phyloP scores from a whole-genome alignment of 2,329 filamentous ascomycete genomes.

The Fusarium tuaranense region DNA sequence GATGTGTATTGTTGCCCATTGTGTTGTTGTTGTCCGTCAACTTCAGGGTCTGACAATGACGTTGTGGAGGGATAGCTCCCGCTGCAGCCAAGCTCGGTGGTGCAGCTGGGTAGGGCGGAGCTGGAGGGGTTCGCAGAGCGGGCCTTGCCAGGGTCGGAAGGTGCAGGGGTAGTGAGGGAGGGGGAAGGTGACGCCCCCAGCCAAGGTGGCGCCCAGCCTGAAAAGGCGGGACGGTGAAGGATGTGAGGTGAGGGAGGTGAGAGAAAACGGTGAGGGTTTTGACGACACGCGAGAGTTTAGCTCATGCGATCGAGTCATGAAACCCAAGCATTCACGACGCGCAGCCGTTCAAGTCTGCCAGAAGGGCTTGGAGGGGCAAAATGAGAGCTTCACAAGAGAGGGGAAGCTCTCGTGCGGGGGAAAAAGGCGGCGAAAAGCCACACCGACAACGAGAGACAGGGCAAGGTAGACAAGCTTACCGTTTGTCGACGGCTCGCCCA shows the following conservation, averaged over 20 bases:
- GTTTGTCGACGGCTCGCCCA: constrained; percentile 66
- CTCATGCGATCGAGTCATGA: not conserved
- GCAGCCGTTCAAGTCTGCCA: not conserved
- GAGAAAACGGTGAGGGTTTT: constrained; percentile 31
- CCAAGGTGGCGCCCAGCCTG: constrained; percentile 28
- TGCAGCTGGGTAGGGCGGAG: constrained; percentile 27
- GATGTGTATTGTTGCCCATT: not conserved
- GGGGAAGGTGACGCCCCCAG: constrained; percentile 27
- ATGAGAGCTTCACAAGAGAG: not conserved
- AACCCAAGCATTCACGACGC: not conserved
- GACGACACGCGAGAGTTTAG: not conserved
- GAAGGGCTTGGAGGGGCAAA: not conserved
- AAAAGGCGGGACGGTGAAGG: constrained; percentile 37
- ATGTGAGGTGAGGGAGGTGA: constrained; percentile 23
- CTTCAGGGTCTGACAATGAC: constrained; percentile 25
- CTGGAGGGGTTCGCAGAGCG: constrained; percentile 29
- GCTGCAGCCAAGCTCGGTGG: constrained; percentile 22
- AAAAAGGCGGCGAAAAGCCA: constrained; percentile 2
- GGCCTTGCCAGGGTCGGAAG: constrained; percentile 28
- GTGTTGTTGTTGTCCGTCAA: not conserved
- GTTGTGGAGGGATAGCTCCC: constrained; percentile 28
- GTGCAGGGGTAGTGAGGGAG: constrained; percentile 30
- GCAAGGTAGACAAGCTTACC: constrained; percentile 56
- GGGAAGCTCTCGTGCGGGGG: not conserved
- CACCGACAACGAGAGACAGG: constrained; percentile 19